Percentiles rank a stretch among this genome's conserved stretches.
These are phyloP conservation scores for Papilionanthe hybrid DNA, from an alignment of 116 monocot species.

Conservation along the genomic window DNA sequence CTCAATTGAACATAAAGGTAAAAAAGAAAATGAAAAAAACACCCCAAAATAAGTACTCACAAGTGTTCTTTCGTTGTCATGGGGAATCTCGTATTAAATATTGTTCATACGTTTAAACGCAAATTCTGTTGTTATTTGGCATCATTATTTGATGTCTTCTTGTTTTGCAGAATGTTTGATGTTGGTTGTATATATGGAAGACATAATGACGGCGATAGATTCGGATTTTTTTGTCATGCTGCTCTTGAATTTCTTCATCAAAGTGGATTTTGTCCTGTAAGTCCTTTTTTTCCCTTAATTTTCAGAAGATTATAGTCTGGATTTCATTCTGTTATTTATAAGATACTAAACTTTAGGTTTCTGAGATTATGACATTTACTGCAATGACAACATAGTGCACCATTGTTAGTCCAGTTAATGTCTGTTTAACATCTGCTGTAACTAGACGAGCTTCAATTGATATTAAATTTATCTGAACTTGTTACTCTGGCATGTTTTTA, in stretches of 20 bases:
- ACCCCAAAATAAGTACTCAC: too few species aligned
- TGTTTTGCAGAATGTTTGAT: slow-evolving; percentile 76
- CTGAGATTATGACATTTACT: neutral
- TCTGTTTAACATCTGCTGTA: neutral
- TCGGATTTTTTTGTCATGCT: slow-evolving; percentile 91
- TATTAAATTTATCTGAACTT: neutral
- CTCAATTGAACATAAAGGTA: too few species aligned
- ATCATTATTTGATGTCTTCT: neutral
- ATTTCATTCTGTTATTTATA: neutral
- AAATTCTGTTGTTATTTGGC: neutral
- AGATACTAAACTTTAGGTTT: neutral
- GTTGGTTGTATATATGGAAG: slow-evolving; percentile 82
- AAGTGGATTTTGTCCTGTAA: slow-evolving; percentile 77
- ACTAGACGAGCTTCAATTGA: neutral
- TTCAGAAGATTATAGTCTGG: neutral
- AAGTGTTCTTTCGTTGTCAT: too few species aligned
- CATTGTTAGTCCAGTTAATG: neutral
- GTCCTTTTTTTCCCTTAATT: slow-evolving; percentile 5
- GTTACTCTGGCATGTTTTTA: neutral
- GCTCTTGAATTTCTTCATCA: slow-evolving; percentile 89
- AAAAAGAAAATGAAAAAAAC: too few species aligned
- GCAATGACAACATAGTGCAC: neutral
- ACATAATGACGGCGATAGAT: slow-evolving; percentile 72
- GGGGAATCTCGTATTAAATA: too few species aligned
- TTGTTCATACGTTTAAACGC: too few species aligned